Percentiles rank a stretch among this genome's conserved stretches.
Evolutionary conservation across 176 grass and related monocot genomes (phyloP).

Genomic region (Hyparrhenia diplandra): DNA sequence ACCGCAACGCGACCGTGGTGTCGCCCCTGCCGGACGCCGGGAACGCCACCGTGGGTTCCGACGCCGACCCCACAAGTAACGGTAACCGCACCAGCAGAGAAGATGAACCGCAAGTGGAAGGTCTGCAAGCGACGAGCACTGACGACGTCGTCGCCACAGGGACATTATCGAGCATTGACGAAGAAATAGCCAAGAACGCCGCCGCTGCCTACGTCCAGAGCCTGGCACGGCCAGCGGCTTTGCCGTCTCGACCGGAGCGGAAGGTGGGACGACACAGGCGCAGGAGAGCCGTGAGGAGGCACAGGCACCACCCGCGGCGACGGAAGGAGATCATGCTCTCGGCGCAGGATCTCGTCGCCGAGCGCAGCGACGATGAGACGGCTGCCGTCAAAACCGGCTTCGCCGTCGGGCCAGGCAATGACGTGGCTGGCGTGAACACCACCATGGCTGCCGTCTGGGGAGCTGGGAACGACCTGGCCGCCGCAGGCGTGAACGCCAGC

Average conservation of each 20-base stretch:
- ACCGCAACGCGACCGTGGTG: background rate
- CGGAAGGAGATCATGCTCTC: conserved; percentile 8
- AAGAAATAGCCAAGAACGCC: background rate
- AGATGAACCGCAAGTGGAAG: background rate
- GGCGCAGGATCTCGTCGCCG: background rate
- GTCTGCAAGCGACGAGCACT: too few species aligned
- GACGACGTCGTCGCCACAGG: too few species aligned
- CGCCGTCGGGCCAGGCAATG: too few species aligned
- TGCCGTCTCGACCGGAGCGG: background rate
- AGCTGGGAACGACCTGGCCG: background rate
- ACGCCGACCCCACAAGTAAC: background rate
- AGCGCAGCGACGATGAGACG: background rate
- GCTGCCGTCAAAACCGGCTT: too few species aligned
- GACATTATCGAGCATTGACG: background rate
- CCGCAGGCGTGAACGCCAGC: background rate
- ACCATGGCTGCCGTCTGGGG: background rate
- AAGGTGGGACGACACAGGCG: conserved; percentile 8
- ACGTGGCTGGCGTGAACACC: background rate
- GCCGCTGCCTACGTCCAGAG: background rate
- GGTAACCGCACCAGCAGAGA: conserved; percentile 8
- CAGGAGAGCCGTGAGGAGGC: conserved; percentile 16
- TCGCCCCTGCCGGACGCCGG: background rate
- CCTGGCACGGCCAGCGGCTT: background rate
- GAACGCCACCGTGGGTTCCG: conserved; percentile 7
- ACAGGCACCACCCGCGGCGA: conserved; percentile 15